Evolutionary conservation across 129 eudicot species (phyloP), one percentile per base, ranked within the genome.

Genomic region (Escallonia herrerae): DNA sequence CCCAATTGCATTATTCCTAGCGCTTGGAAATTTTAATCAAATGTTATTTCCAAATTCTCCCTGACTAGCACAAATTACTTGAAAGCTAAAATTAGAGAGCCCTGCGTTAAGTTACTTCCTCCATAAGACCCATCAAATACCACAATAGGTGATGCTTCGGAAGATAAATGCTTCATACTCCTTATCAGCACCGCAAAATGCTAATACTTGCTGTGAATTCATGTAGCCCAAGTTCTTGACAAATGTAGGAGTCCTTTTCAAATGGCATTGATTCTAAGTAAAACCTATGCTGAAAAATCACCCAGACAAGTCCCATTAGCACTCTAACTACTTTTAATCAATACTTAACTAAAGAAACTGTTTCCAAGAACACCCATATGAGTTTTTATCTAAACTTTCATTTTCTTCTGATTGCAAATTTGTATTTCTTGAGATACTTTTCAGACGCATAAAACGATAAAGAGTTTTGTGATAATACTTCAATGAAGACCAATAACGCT

Each of bases 111-210:
- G 79, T 65, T 74, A 81, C 86, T 81, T 73, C 86, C 86, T 73
- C 82, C 86, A 67, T 81, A 81, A 9, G 86, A 81, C 3, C 86
- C 86, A 40, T 83, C 86, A 81, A 81, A 77, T 43, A 74, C 86
- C 45, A 81, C 77, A 44, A 81, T 80, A 15, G 86, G 86, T 5
- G 86, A 81, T n/a, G 77, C 75, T 70, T 81, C 82, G 56, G 86
- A 73, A 33, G 86, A 81, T 3, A 73, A 62, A n/a, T 70, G 64
- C 74, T 81, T 81, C 62, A 81, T 66, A 71, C 82, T 77, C 63
- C 65, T 77, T n/a, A 81, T 70, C 68, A 81, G 40, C 52, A 74
- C 71, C 41, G 86, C 86, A 70, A 56, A 81, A 66, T 81, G 86
- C 86, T 63, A 81, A 62, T 56, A 83, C 86, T 77, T 81, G 86